Conservation (phyloP, 768 basidiomycete genomes). For the Suillus hirtellus region DNA sequence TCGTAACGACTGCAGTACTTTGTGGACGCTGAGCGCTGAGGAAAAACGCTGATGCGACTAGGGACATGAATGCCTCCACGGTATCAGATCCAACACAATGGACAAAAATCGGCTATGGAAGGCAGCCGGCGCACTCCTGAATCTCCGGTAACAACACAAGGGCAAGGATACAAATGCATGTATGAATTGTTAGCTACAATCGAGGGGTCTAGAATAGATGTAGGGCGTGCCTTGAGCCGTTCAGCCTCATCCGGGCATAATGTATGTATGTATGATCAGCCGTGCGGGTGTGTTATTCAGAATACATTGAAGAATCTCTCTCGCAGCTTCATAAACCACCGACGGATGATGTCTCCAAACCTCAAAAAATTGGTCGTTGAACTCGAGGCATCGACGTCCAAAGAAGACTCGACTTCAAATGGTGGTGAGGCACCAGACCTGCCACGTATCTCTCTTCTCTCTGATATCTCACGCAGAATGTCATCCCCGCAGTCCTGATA, state of each 20-base stretch:
- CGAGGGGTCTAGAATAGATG: neutral
- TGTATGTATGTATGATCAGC: neutral
- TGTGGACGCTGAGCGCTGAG: neutral
- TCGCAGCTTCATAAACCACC: conserved; percentile 25
- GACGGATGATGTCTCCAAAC: conserved; percentile 31
- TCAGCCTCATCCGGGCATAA: neutral
- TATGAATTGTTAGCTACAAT: conserved; percentile 13
- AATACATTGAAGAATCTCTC: conserved; percentile 9
- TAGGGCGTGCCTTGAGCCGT: conserved; percentile 7
- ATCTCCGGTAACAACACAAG: neutral
- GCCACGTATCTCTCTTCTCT: conserved; percentile 19
- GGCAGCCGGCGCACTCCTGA: neutral
- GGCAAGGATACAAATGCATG: conserved; percentile 7
- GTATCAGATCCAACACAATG: conserved; percentile 20
- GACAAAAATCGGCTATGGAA: conserved; percentile 19
- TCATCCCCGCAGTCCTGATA: conserved; percentile 54
- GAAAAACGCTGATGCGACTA: conserved; percentile 9
- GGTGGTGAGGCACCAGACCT: neutral
- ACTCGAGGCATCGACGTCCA: conserved; percentile 9
- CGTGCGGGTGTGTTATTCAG: neutral
- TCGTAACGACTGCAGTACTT: neutral
- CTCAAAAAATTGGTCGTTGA: conserved; percentile 14
- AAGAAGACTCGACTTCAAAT: conserved; percentile 12
- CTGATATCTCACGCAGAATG: conserved; percentile 44
- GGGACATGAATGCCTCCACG: conserved; percentile 23